These are phyloP conservation scores for Hanseniaspora lachancei DNA, from an alignment of 805 yeast genomes.

Conservation along the genomic window DNA sequence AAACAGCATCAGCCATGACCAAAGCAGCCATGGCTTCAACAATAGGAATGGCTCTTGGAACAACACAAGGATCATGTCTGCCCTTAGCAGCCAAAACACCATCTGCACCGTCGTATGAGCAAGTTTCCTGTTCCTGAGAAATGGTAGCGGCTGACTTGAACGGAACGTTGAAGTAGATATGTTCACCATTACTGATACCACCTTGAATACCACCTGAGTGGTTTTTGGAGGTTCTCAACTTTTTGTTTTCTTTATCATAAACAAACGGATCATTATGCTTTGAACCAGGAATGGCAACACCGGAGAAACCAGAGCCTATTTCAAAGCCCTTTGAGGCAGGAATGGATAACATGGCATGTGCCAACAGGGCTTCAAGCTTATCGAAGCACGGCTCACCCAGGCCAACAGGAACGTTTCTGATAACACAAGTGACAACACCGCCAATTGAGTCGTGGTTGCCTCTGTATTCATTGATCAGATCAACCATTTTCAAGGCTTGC, in stretches of 20 bases:
- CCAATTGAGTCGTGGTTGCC: conserved; percentile 88
- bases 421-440: conserved; percentile 94
- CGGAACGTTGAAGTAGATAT: conserved; percentile 86
- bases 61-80: conserved; percentile 96
- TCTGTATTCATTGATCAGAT: conserved; percentile 73
- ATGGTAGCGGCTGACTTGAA: conserved; percentile 98
- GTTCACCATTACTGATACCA: conserved; percentile 93
- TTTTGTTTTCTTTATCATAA: conserved; percentile 43
- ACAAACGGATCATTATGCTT: conserved; percentile 82
- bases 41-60: conserved; percentile 96
- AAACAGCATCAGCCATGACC: conserved; percentile 71
- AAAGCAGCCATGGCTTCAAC: conserved; percentile 98
- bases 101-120: conserved; percentile 72
- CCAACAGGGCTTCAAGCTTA: conserved; percentile 85
- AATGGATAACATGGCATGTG: conserved; percentile 94
- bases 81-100: conserved; percentile 93
- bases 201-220: conserved; percentile 97
- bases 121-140: conserved; percentile 79
- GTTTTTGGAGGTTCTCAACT: conserved; percentile 76
- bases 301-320: conserved; percentile 90
- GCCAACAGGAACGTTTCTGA: conserved; percentile 89
- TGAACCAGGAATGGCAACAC: conserved; percentile 83
- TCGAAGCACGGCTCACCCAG: conserved; percentile 97
- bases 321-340: conserved; percentile 98
- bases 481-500: conserved; percentile 65